Base-by-base conservation (phyloP, 495 filamentous ascomycete species). In the Penicillium cinerascens region DNA sequence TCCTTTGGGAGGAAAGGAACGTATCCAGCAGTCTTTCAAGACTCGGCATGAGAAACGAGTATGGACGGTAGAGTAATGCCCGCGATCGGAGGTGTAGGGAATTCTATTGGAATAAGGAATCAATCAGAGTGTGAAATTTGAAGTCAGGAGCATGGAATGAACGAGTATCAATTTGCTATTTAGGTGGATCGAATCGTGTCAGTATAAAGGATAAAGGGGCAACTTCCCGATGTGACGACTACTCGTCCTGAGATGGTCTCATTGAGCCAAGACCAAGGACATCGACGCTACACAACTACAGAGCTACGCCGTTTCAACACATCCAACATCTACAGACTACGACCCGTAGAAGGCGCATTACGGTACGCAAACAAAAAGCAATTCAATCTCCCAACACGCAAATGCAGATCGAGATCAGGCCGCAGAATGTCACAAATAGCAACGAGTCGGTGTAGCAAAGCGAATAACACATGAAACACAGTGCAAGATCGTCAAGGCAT, bases 401-500 rank as follows among this genome's bases (percentile, higher is more conserved):
- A 51, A 51, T 33, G 20, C 26, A 33, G n/a, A 26, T 21, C 20
- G 17, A 43, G 41, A 54, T 23, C 46, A 29, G 36, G n/a, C 17
- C 8, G 29, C 29, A 33, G 11, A 29, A 33, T 13, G 29, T 33
- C 29, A 33, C 29, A 29, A 29, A 29, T 9, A 44, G 18, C 15
- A 47, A 42, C 51, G 39, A 58, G 55, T 58, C 47, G 47, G 54
- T 49, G 46, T 35, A 45, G 42, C 16, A 38, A 20, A 49, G 16
- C 25, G 39, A 22, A 49, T 10, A 39, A n/a, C 10, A 51, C 40
- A 47, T 41, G 37, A 43, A 2, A 44, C 15, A 49, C 13, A 46
- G 13, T 51, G 51, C 60, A 63, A 50, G 47, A 63, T 60, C 60
- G 47, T 59, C 42, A 44, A 16, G 43, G 20, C 39, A 49, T 56